Evolutionary conservation across 116 monocot species (phyloP).

Genomic region (Dioscorea cayenensis): DNA sequence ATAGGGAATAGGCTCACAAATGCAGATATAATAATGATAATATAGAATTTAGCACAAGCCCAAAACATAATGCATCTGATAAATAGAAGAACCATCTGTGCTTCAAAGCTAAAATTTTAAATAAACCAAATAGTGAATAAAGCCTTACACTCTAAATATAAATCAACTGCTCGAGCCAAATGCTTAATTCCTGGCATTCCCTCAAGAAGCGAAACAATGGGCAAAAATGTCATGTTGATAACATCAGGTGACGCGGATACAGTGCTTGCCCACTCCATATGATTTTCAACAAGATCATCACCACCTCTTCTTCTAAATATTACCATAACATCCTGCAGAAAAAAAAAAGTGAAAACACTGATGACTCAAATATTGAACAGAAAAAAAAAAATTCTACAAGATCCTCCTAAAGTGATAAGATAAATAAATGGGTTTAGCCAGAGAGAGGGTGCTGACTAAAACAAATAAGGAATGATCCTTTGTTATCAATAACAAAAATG

Average conservation of each 20-base stretch:
- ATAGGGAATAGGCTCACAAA: not conserved
- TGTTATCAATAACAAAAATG: no score
- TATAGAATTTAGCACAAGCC: not conserved
- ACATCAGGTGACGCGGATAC: slow-evolving; percentile 70
- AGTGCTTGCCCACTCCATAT: slow-evolving; percentile 63
- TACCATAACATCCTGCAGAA: slow-evolving; percentile 76
- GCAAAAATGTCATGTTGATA: slow-evolving; percentile 80
- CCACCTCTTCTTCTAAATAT: slow-evolving; percentile 88
- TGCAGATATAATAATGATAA: no score
- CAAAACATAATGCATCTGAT: slow-evolving; percentile 1
- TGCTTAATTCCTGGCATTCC: slow-evolving; percentile 47
- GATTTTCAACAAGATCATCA: slow-evolving; percentile 84
- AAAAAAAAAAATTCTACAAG: not conserved
- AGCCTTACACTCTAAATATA: slow-evolving; percentile 80
- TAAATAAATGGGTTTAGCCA: no score
- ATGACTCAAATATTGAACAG: not conserved
- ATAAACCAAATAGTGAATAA: not conserved
- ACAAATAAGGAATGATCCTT: no score
- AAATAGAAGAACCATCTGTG: not conserved
- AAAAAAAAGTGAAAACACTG: slow-evolving; percentile 5
- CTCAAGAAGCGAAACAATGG: slow-evolving; percentile 68
- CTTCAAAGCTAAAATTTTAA: not conserved
- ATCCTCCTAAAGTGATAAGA: no score
- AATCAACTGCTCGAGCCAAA: slow-evolving; percentile 68
- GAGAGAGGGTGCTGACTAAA: no score